Evolutionary conservation across 148 eudicot species (phyloP), one percentile per base, ranked within the genome.

Genomic region (Dysphania ambrosioides): DNA sequence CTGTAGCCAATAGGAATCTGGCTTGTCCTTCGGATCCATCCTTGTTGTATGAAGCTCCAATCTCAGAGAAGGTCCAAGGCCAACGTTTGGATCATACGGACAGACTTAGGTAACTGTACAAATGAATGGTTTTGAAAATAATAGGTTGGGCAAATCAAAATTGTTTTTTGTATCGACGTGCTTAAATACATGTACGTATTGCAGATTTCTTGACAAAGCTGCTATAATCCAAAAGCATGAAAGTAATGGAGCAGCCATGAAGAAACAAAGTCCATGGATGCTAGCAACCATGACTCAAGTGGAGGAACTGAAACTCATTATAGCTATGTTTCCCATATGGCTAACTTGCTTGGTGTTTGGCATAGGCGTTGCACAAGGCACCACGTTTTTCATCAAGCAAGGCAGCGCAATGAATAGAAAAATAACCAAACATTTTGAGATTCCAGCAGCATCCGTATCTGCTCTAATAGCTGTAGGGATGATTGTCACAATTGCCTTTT

Each of bases 381-480:
- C 87, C 8, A 90, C 94, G n/a, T 90, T 90, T 80, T 90, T 90
- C 79, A 69, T 86, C 75, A 90, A 90, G 75, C 94, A 88, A 83
- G 79, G 85, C 57, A 60, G 72, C 0, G 69, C 73, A 13, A 80
- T 90, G 67, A 40, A 90, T 79, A 83, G 86, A 0, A 75, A 21
- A 57, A 69, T 88, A 60, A 7, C 63, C 57, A 47, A 40, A 55
- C 38, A 74, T 1, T 86, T 90, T 53, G 74, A 58, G 13, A 77
- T 90, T 73, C 91, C 94, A 41, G 82, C 94, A 0, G 91, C 88
- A 71, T 76, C 91, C 0, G 66, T 86, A 0, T 82, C 77, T 56
- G 72, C 85, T 55, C 56, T 88, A 0, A 41, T 84, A 0, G 86
- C 85, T 59, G n/a, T 83, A 42, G 84, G 85, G 16, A 81, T 88